A percentile compares a stretch with the other conserved stretches of the same genome.
Evolutionary conservation across 345 rosid species (phyloP).

Genomic region (Excoecaria agallocha): DNA sequence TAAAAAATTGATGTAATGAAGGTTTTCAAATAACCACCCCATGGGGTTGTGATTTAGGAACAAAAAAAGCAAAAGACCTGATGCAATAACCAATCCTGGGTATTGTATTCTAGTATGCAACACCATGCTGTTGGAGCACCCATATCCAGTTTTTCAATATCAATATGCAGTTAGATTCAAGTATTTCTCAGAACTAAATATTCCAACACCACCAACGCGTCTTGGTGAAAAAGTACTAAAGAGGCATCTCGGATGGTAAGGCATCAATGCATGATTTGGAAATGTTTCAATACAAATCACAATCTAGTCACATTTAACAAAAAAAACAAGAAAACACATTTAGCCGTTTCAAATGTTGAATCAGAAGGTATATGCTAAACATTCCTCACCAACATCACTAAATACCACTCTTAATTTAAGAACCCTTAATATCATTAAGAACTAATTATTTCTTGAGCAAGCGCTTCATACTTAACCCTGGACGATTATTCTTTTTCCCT

Average conservation of each 20-base stretch:
- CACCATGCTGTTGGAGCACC: background rate
- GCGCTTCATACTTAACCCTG: background rate
- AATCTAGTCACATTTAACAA: too few species aligned
- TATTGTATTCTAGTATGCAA: background rate
- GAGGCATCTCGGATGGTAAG: too few species aligned
- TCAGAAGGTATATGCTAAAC: background rate
- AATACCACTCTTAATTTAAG: background rate
- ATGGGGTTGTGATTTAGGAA: background rate
- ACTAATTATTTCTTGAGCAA: background rate
- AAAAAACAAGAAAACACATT: too few species aligned
- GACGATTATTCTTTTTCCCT: background rate
- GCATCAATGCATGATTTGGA: background rate
- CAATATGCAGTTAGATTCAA: background rate
- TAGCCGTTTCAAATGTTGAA: background rate
- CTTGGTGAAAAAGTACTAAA: background rate
- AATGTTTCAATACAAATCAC: too few species aligned
- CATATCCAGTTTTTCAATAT: background rate
- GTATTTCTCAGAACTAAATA: background rate
- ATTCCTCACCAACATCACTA: slow-evolving; percentile 2
- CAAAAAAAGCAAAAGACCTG: background rate
- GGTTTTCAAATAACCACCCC: background rate
- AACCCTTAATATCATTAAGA: background rate
- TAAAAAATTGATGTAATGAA: too few species aligned
- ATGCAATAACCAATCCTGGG: background rate
- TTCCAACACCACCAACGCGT: background rate